These are phyloP conservation scores for Tricholoma bakamatsutake DNA, from an alignment of 768 basidiomycete species.

Conservation along the genomic window DNA sequence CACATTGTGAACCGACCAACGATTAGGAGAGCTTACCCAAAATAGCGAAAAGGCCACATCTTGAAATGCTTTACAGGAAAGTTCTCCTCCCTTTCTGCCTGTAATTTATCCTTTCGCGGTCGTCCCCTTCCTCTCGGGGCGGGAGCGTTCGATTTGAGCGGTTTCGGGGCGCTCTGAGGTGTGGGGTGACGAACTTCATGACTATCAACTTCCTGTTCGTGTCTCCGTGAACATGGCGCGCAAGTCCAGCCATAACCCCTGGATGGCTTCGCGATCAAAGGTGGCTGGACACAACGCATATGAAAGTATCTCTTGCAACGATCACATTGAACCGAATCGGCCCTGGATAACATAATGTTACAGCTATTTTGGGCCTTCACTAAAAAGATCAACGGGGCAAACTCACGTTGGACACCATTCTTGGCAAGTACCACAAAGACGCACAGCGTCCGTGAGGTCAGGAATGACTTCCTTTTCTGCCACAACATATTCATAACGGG, in stretches of 20 bases:
- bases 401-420: slow-evolving; percentile 88
- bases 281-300: slow-evolving; percentile 91
- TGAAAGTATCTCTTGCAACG: slow-evolving; percentile 93
- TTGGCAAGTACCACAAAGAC: slow-evolving; percentile 80
- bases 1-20: slow-evolving; percentile 1
- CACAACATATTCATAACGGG: slow-evolving; percentile 91
- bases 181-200: slow-evolving; percentile 60
- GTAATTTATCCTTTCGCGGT: slow-evolving; percentile 67
- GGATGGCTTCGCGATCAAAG: slow-evolving; percentile 84
- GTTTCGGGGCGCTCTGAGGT: slow-evolving; percentile 32
- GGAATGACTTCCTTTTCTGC: slow-evolving; percentile 91
- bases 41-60: slow-evolving; percentile 95
- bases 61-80: slow-evolving; percentile 78
- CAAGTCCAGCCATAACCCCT: slow-evolving; percentile 98
- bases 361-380: slow-evolving; percentile 4
- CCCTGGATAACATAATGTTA: slow-evolving; percentile 34
- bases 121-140: slow-evolving; percentile 67
- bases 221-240: slow-evolving; percentile 81
- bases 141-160: slow-evolving; percentile 67
- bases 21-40: slow-evolving; percentile 60
- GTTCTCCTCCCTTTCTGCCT: slow-evolving; percentile 74
- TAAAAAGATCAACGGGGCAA: slow-evolving; percentile 13
- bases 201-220: slow-evolving; percentile 82
- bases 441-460: slow-evolving; percentile 81
- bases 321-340: slow-evolving; percentile 85